phyloP scores from a whole-genome alignment of 345 rosid species.

The Moringa oleifera region DNA sequence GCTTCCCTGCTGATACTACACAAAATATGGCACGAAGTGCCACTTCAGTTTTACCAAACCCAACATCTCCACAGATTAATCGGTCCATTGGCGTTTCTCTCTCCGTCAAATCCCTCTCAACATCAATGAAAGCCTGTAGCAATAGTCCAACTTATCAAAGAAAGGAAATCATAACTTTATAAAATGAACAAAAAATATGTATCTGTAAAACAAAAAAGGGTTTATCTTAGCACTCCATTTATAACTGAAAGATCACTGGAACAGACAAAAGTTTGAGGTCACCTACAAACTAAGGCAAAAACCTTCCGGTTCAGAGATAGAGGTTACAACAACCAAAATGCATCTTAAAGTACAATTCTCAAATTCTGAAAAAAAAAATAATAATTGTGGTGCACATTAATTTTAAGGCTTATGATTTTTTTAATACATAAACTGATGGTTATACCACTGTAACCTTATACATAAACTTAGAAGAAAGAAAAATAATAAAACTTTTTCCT shows the following conservation, averaged over 20 bases:
- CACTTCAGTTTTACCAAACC: constrained; percentile 98
- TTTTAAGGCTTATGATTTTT: no score
- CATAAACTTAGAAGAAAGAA: no score
- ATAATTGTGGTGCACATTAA: no score
- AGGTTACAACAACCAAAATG: no score
- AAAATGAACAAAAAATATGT: not conserved
- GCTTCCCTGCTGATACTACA: constrained; percentile 85
- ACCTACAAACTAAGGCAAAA: not conserved
- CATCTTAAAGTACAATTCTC: no score
- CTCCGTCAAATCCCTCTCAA: constrained; percentile 86
- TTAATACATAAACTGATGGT: no score
- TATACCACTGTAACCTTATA: no score
- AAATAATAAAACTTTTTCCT: no score
- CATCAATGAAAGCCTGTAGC: constrained; percentile 88
- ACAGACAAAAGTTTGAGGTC: no score
- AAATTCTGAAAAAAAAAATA: no score
- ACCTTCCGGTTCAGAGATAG: not conserved
- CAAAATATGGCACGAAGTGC: constrained; percentile 88
- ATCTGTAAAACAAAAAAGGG: not conserved
- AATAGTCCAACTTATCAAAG: constrained; percentile 24
- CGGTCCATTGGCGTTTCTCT: constrained; percentile 96
- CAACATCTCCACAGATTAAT: constrained; percentile 94
- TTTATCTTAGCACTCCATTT: no score
- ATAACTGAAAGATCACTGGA: no score
- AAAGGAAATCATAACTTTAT: not conserved